Percentiles rank a stretch among this genome's conserved stretches.
Evolutionary conservation across 441 rosid species (phyloP).

Genomic region (Populus tomentosa): DNA sequence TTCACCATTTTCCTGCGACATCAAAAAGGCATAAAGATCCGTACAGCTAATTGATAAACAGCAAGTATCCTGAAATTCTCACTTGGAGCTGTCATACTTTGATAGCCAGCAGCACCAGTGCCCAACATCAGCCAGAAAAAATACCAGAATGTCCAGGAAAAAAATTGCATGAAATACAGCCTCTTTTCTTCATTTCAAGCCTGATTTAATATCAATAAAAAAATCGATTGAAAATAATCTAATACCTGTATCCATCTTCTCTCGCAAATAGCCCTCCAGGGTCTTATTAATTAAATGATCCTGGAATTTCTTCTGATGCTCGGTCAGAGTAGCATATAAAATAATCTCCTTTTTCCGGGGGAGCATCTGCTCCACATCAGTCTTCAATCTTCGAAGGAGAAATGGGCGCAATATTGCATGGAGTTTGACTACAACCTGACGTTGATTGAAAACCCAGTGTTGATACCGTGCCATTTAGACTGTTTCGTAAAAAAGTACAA

Average conservation of each 20-base stretch:
- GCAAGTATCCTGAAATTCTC: background rate
- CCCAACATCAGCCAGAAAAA: background rate
- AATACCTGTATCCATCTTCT: conserved; percentile 44
- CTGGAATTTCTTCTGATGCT: conserved; percentile 81
- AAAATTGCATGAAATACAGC: background rate
- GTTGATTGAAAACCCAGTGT: conserved; percentile 11
- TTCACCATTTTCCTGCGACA: background rate
- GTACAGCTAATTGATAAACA: background rate
- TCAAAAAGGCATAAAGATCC: background rate
- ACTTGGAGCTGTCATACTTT: background rate
- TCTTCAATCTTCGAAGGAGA: conserved; percentile 90
- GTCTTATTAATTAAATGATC: conserved; percentile 80
- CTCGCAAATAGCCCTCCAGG: conserved; percentile 55
- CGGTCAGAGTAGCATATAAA: conserved; percentile 84
- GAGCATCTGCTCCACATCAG: conserved; percentile 90
- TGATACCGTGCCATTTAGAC: conserved; percentile 1
- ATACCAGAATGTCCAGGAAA: background rate
- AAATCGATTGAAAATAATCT: background rate
- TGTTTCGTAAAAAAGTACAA: background rate
- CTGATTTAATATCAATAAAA: background rate
- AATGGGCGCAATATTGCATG: conserved; percentile 95
- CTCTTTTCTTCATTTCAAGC: background rate
- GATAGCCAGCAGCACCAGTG: background rate
- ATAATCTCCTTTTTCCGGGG: conserved; percentile 95
- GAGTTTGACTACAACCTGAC: conserved; percentile 88